phyloP scores from a whole-genome alignment of 768 basidiomycete species.

The Collybiopsis confluens region DNA sequence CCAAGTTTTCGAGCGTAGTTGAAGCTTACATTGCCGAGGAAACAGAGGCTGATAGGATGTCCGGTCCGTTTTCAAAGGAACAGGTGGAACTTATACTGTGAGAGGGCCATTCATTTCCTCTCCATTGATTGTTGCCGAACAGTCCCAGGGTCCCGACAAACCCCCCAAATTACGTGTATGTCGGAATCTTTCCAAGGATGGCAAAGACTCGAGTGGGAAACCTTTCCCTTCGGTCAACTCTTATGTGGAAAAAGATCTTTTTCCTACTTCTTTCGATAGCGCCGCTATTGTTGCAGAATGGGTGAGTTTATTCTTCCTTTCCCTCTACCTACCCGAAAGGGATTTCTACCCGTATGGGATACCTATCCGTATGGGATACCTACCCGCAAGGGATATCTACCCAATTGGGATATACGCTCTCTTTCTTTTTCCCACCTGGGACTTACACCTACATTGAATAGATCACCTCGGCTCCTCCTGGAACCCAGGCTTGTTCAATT shows the following conservation, averaged over 20 bases:
- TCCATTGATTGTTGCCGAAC: conserved; percentile 13
- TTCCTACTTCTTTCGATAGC: conserved; percentile 13
- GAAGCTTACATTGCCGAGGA: background rate
- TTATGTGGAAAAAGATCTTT: conserved; percentile 12
- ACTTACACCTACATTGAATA: conserved; percentile 5
- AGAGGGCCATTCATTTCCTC: conserved; percentile 15
- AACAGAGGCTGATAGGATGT: conserved; percentile 6
- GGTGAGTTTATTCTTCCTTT: conserved; percentile 8
- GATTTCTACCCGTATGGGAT: too few relatives aligned
- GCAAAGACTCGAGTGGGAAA: background rate
- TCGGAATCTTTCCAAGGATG: conserved; percentile 15
- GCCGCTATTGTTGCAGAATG: conserved; percentile 10
- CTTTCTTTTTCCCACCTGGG: too few relatives aligned
- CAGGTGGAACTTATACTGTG: conserved; percentile 11
- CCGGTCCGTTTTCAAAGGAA: conserved; percentile 11
- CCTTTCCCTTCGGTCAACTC: conserved; percentile 10
- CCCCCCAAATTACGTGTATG: conserved; percentile 15
- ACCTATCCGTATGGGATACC: too few relatives aligned
- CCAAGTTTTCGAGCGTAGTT: background rate
- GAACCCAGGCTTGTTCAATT: conserved; percentile 24
- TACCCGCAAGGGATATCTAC: too few relatives aligned
- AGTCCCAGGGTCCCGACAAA: conserved; percentile 11
- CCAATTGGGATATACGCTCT: background rate
- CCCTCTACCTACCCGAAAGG: background rate
- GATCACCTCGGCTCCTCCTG: conserved; percentile 24